A percentile compares a stretch with the other conserved stretches of the same genome.
These are phyloP conservation scores for Apocynum venetum DNA, from an alignment of 257 asterid genomes.

Conservation along the genomic window DNA sequence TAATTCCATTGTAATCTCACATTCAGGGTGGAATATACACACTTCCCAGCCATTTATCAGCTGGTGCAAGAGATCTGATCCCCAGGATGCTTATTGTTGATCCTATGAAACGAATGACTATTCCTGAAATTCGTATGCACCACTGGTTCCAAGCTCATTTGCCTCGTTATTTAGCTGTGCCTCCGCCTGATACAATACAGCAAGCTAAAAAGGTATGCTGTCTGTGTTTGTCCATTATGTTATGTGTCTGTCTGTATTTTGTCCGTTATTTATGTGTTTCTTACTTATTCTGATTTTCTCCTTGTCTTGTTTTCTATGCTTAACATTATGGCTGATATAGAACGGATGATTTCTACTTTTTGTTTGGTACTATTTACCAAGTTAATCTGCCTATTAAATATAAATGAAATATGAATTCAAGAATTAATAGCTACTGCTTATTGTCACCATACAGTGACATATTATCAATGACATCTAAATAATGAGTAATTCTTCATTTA, in stretches of 20 bases:
- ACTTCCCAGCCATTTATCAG: slow-evolving; percentile 90
- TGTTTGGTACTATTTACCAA: not conserved
- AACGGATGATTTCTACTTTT: not conserved
- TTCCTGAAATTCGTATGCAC: slow-evolving; percentile 85
- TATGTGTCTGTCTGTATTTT: not conserved
- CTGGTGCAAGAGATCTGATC: slow-evolving; percentile 84
- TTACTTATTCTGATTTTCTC: not conserved
- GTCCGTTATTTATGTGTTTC: not conserved
- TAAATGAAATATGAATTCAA: not conserved
- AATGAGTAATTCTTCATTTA: slow-evolving; percentile 13
- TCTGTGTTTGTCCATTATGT: not conserved
- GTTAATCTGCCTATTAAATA: not conserved
- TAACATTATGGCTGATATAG: not conserved
- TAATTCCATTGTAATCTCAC: slow-evolving; percentile 21
- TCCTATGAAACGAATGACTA: slow-evolving; percentile 88
- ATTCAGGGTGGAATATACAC: slow-evolving; percentile 86
- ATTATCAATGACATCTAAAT: not conserved
- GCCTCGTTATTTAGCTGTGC: slow-evolving; percentile 87
- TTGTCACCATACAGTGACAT: not conserved
- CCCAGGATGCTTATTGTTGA: slow-evolving; percentile 93
- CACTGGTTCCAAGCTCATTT: slow-evolving; percentile 90
- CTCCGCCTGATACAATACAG: slow-evolving; percentile 81
- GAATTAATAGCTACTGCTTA: no score
- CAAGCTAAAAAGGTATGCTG: slow-evolving; percentile 83
- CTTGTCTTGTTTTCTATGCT: not conserved